These are phyloP conservation scores for Wickerhamomyces silvicola DNA, from an alignment of 805 yeast species.

Conservation along the genomic window DNA sequence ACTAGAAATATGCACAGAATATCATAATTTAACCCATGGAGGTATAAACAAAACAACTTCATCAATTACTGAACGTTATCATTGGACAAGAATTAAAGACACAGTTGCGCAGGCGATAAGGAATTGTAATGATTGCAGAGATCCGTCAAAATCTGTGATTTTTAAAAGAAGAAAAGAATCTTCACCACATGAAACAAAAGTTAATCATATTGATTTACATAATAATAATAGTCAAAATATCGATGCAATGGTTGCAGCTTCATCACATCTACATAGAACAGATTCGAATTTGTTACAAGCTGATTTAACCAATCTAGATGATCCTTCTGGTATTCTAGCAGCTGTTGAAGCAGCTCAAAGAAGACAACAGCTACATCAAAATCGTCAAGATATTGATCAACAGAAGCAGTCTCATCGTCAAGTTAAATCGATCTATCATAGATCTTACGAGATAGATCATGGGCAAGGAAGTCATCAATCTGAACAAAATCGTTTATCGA, in stretches of 20 bases:
- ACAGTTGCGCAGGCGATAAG: constrained; percentile 77
- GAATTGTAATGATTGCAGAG: constrained; percentile 62
- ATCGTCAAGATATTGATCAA: constrained; percentile 16
- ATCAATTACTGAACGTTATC: constrained; percentile 68
- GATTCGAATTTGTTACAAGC: constrained; percentile 15
- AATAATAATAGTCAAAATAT: constrained; percentile 1
- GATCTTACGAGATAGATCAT: constrained; percentile 2
- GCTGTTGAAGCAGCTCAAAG: constrained; percentile 54
- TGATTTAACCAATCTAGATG: constrained; percentile 19
- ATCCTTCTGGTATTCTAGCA: constrained; percentile 33
- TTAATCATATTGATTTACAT: constrained; percentile 1
- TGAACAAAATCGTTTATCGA: not conserved
- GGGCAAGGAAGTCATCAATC: constrained; percentile 1
- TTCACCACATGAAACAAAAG: constrained; percentile 3
- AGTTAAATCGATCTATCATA: not conserved
- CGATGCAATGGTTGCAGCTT: constrained; percentile 1
- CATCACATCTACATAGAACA: constrained; percentile 9
- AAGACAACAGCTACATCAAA: constrained; percentile 14
- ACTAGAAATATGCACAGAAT: constrained; percentile 61
- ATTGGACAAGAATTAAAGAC: constrained; percentile 87
- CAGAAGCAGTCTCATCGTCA: constrained; percentile 15
- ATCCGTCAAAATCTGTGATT: constrained; percentile 13
- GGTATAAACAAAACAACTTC: constrained; percentile 89
- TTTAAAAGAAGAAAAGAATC: constrained; percentile 12
- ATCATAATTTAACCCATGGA: constrained; percentile 66